Conservation (phyloP, 2,329 filamentous ascomycete species). For the Kalmusia sp. region DNA sequence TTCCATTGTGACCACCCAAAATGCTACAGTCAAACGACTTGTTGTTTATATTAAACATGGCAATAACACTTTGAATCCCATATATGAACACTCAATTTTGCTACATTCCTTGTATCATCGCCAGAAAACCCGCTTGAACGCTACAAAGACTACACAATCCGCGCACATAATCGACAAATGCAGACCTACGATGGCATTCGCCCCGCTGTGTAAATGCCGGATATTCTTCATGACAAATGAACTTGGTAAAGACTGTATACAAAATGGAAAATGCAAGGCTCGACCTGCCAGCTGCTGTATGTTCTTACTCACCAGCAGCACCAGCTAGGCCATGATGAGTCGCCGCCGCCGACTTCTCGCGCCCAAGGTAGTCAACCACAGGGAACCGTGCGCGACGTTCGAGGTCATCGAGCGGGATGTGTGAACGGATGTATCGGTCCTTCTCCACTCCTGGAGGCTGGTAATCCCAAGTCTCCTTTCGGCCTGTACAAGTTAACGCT, state of each 20-base stretch:
- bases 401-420: constrained; percentile 80
- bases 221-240: background rate
- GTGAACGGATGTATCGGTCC: constrained; percentile 78
- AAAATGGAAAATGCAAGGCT: no score
- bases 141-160: background rate
- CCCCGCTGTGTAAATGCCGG: background rate
- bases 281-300: background rate
- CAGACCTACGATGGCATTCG: background rate
- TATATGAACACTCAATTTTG: background rate
- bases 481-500: constrained; percentile 24
- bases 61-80: background rate
- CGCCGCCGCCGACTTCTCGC: constrained; percentile 39
- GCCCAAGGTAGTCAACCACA: constrained; percentile 55
- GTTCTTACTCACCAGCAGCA: constrained; percentile 40
- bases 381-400: constrained; percentile 80
- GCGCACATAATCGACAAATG: background rate
- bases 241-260: background rate
- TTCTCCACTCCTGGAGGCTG: constrained; percentile 75
- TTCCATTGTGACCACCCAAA: no score
- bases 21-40: background rate
- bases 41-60: background rate
- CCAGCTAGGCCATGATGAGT: constrained; percentile 45
- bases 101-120: background rate
- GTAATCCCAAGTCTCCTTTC: constrained; percentile 79
- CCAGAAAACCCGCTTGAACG: constrained; percentile 11